Base-by-base conservation (phyloP, 345 rosid genomes). In the Moricandia moricandioides region DNA sequence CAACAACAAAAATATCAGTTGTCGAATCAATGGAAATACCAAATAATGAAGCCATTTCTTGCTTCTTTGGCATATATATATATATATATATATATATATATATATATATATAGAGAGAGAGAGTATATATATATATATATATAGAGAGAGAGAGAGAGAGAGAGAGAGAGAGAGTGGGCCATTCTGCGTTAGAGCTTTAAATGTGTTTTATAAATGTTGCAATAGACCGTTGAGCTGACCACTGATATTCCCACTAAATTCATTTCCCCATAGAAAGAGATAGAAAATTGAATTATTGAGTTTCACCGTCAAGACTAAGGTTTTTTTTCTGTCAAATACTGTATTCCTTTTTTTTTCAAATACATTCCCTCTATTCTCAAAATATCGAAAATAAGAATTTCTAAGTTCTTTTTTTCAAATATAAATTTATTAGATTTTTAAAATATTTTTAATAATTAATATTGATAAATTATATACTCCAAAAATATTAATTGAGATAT, bases 221-320 rank as follows among this genome's bases (percentile, higher is more conserved):
- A 9, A 39, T 54, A 62, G 65, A 69, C 79, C 79, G 79, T 62
- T 76, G 79, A 52, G 58, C 74, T 69, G 70, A 69, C 74, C 74
- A 69, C 8, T 69, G 34, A 8, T 75, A 52, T 49, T 27, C 69
- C 39, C 63, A 49, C 45, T 61, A 68, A 27, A 68, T 75, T 68
- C 79, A 74, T 33, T 67, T 72, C 54, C 54, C 8, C 63, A 63
- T 47, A 59, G 17, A 27, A 8, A 13, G 18, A 10, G 37, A 1
- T 8, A 37, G 7, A 17, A 10, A 18, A 37, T 16, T 58, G 12
- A 54, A 43, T 70, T 45, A 71, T 59, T 40, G 56, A 56, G 26
- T 68, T 67, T 55, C 59, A 55, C 26, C 59, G n/a, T 55, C 59
- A 51, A 21, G 2, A 18, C 6, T 56, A 24, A 56, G 14, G 14